A percentile compares a stretch with the other conserved stretches of the same genome.
These are phyloP conservation scores for Eutrema yunnanense DNA, from an alignment of 345 rosid species.

Conservation along the genomic window DNA sequence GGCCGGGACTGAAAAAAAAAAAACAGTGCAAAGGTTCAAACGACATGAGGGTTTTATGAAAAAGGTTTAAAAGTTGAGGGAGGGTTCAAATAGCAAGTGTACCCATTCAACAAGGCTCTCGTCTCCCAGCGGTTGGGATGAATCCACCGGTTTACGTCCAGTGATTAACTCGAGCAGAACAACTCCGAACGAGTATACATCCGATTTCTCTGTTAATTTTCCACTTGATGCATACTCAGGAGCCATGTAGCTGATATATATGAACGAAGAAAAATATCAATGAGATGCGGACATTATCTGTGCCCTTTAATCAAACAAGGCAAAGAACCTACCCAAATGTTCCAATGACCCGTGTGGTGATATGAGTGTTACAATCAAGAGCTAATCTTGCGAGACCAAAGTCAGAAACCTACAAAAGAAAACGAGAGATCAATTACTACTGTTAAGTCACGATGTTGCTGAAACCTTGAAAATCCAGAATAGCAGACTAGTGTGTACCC, in stretches of 20 bases:
- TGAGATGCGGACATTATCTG: not conserved
- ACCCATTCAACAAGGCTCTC: constrained; percentile 99
- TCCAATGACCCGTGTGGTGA: constrained; percentile 95
- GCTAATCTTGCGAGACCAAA: constrained; percentile 97
- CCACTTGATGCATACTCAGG: constrained; percentile 99
- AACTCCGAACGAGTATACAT: constrained; percentile 90
- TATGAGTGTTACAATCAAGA: constrained; percentile 78
- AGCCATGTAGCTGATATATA: constrained; percentile 74
- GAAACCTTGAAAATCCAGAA: not conserved
- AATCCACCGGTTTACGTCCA: constrained; percentile 92
- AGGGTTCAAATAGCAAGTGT: not conserved
- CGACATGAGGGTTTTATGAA: not conserved
- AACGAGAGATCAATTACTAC: constrained; percentile 18
- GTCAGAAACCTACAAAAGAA: constrained; percentile 71
- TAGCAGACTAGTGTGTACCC: constrained; percentile 37
- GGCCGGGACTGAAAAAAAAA: constrained; percentile 68
- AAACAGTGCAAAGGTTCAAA: not conserved
- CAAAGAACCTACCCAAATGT: constrained; percentile 73
- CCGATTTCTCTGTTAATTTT: constrained; percentile 90
- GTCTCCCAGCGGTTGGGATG: constrained; percentile 80
- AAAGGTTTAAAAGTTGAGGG: not conserved
- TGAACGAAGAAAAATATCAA: not conserved
- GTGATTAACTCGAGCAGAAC: constrained; percentile 93
- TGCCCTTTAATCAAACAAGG: not conserved
- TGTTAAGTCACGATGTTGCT: constrained; percentile 4